Evolutionary conservation across 257 asterid species (phyloP).

Genomic region (Ehretia macrophylla): DNA sequence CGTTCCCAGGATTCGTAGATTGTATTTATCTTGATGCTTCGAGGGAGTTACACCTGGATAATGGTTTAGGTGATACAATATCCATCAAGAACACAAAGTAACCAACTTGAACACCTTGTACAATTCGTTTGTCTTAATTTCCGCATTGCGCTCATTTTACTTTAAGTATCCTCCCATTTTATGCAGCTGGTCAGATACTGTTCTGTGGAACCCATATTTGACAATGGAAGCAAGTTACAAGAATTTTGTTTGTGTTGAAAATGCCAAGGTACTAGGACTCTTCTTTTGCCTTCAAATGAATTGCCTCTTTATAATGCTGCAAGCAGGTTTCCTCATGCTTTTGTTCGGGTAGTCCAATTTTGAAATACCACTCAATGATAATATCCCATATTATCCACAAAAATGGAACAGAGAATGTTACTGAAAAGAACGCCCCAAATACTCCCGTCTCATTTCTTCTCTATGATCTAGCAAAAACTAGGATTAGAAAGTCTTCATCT

Average conservation of each 20-base stretch:
- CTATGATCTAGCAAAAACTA: background rate
- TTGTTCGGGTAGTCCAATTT: too few species aligned
- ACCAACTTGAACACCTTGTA: background rate
- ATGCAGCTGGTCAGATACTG: conserved; percentile 90
- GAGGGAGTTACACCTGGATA: conserved; percentile 60
- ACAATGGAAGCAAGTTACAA: conserved; percentile 87
- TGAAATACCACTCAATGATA: too few species aligned
- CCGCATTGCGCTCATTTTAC: conserved; percentile 3
- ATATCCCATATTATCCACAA: too few species aligned
- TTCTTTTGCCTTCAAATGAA: background rate
- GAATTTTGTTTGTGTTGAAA: conserved; percentile 92
- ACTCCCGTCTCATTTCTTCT: background rate
- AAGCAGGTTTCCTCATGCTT: background rate
- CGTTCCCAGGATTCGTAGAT: conserved; percentile 97
- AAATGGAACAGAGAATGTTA: background rate
- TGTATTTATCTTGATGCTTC: conserved; percentile 93
- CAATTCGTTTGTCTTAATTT: conserved; percentile 4
- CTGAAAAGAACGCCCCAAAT: background rate
- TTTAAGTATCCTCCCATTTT: conserved; percentile 8
- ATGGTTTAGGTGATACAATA: conserved; percentile 75
- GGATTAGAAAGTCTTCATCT: conserved; percentile 1
- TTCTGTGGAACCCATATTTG: conserved; percentile 91
- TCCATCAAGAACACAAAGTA: conserved; percentile 82
- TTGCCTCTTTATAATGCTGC: background rate
- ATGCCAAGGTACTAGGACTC: conserved; percentile 69